Base-by-base conservation (phyloP, 345 rosid genomes). In the Laguncularia racemosa region DNA sequence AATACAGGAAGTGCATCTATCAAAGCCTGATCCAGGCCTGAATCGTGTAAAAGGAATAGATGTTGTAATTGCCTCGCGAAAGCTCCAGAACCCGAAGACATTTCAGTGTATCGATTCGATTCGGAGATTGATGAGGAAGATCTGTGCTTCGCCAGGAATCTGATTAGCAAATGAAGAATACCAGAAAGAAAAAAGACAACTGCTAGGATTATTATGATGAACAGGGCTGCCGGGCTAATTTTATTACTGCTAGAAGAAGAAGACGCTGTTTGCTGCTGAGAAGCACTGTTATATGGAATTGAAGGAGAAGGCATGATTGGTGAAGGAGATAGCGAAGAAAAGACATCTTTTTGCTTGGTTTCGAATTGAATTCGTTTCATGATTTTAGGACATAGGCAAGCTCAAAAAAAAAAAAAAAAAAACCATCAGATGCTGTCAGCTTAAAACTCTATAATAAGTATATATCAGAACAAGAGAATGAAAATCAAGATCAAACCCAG, bases 1-100 rank as follows among this genome's bases (percentile, higher is more conserved):
- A 91, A 91, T 26, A 88, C 85, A 2, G 97, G 96, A 17, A 91
- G 84, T 17, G 97, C 85, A 64, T 88, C 96, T 56, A 91, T 85
- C 16, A 84, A 67, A 55, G 97, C 84, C 68, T 91, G 97, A 69
- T 91, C 96, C 38, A 91, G 77, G 49, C 97, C 97, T 19, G 89
- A 88, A 71, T 91, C 97, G 53, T 91, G 97, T 51, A 91, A 91
- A 64, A 81, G 87, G 59, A 91, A 91, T 2, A 91, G 96, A 60
- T 87, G 97, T 46, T 80, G 97, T 28, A 91, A 72, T 74, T 91
- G 97, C 65, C 97, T 72, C 59, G 76, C 89, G 66, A 81, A 74
- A 49, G 88, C 79, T 55, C 78, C 88, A 15, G 93, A 71, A 53
- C 81, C 84, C 15, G 40, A 33, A 33, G 97, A 67, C 60, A 80